Conservation (phyloP, 192 early-diverging fungal genomes). For the Coemansia reversa region DNA sequence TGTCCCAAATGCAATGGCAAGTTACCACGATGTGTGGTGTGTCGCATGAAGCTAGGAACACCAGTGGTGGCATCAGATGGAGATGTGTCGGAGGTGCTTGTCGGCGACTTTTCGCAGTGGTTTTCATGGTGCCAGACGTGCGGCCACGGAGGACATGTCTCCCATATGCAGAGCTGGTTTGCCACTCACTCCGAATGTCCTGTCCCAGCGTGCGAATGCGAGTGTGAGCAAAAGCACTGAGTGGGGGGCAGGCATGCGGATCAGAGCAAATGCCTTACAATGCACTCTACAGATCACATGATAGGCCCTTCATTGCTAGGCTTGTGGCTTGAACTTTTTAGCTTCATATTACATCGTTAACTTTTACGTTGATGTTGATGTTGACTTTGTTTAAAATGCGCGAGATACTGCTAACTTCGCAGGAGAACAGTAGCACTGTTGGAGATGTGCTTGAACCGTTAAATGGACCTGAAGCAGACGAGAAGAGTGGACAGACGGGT, state of each 20-base stretch:
- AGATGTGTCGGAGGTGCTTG: slow-evolving; percentile 9
- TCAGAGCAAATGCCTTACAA: no score
- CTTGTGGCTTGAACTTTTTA: background rate
- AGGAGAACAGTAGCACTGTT: background rate
- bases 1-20: slow-evolving; percentile 40
- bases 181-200: slow-evolving; percentile 79
- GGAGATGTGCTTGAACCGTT: background rate
- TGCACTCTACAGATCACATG: background rate
- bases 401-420: background rate
- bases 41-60: slow-evolving; percentile 50
- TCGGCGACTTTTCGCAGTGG: slow-evolving; percentile 77
- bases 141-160: slow-evolving; percentile 92
- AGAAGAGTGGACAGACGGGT: background rate
- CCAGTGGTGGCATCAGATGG: slow-evolving; percentile 17
- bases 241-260: no score
- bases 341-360: background rate
- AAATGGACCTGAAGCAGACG: background rate
- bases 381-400: background rate
- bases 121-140: slow-evolving; percentile 99
- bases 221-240: slow-evolving; percentile 27
- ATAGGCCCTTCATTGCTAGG: background rate
- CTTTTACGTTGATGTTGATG: no score
- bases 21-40: slow-evolving; percentile 53
- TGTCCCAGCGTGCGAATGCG: slow-evolving; percentile 78
- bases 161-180: slow-evolving; percentile 93